Evolutionary conservation across 1,284 basidiomycete species (phyloP), one percentile per base, ranked within the genome.

Genomic region (Ustilago lituana): DNA sequence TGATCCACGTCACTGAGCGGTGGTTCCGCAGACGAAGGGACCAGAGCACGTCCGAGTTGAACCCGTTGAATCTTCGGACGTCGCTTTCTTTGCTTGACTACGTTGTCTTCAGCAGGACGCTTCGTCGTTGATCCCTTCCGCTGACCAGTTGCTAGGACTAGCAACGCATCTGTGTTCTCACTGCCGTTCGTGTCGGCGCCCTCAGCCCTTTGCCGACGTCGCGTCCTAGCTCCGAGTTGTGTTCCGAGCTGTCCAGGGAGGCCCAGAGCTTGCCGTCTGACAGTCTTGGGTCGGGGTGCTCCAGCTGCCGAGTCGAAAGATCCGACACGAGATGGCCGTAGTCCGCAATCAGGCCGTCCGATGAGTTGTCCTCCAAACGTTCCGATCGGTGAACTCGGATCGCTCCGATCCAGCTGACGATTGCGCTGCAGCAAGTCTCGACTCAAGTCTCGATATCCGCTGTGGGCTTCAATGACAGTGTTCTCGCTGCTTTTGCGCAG

Each of bases 21-120:
- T 14, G 38, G 53, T 19, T 63, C 60, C 35, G 60, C 35, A 15
- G 48, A 33, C 3, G 53, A 41, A 14, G 41, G 38, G 5, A 46
- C 32, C 4, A 33, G 12, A 22, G 20, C 32, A 9, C 20, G 32
- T 20, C 43, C 55, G 19, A 65, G 41, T 23, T 48, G 55, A 2
- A 65, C 51, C 8, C 62, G 50, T 17, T 65, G 55, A 2, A 65
- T 65, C 43, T 59, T 65, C 2, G 55, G 15, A 26, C 47, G 37
- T 3, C 46, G 55, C 15, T 55, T 27, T 12, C 12, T 54, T 6
- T 33, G 27, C 37, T 27, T 57, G 14, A 23, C 26, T 7, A 20
- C 17, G 20, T 27, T 12, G 7, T 46, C 31, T 7, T 58, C 50
- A 17, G 43, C 19, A 17, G 22, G 5, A 12, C 22, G 53, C 5